A percentile compares a stretch with the other conserved stretches of the same genome.
These are phyloP conservation scores for Phytophthora podocarpi DNA, from an alignment of 352 stramenopile genomes.

Conservation along the genomic window DNA sequence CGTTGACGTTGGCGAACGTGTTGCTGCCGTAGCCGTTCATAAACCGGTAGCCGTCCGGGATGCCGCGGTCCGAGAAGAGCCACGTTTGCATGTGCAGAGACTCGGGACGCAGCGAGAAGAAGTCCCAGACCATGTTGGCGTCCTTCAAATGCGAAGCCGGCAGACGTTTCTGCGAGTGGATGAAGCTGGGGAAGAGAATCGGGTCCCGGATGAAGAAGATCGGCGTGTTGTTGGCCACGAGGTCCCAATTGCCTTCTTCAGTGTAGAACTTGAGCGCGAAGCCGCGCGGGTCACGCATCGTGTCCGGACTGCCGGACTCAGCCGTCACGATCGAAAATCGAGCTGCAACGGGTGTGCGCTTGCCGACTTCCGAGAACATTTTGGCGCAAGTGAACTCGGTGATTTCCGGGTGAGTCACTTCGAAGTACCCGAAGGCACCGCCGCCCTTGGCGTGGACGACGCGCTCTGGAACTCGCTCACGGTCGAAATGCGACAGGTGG, in stretches of 20 bases:
- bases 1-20: constrained; percentile 89
- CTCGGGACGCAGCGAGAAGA: constrained; percentile 85
- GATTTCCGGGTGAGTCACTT: constrained; percentile 75
- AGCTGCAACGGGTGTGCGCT: constrained; percentile 81
- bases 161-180: constrained; percentile 91
- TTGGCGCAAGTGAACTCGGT: constrained; percentile 79
- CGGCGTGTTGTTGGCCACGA: constrained; percentile 91
- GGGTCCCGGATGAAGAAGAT: constrained; percentile 93
- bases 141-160: constrained; percentile 83
- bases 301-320: constrained; percentile 77
- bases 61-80: constrained; percentile 87
- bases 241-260: constrained; percentile 91
- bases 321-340: constrained; percentile 86
- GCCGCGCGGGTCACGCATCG: constrained; percentile 79
- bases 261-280: constrained; percentile 94
- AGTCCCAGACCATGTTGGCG: constrained; percentile 88
- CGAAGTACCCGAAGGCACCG: constrained; percentile 92
- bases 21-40: constrained; percentile 92
- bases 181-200: constrained; percentile 91
- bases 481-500: constrained; percentile 42
- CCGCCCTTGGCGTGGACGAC: constrained; percentile 50
- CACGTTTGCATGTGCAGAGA: constrained; percentile 81
- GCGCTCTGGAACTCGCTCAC: constrained; percentile 38
- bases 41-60: constrained; percentile 79
- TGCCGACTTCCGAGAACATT: constrained; percentile 78